Evolutionary conservation across 768 basidiomycete species (phyloP), one percentile per base, ranked within the genome.

Genomic region (Lactarius quietus): DNA sequence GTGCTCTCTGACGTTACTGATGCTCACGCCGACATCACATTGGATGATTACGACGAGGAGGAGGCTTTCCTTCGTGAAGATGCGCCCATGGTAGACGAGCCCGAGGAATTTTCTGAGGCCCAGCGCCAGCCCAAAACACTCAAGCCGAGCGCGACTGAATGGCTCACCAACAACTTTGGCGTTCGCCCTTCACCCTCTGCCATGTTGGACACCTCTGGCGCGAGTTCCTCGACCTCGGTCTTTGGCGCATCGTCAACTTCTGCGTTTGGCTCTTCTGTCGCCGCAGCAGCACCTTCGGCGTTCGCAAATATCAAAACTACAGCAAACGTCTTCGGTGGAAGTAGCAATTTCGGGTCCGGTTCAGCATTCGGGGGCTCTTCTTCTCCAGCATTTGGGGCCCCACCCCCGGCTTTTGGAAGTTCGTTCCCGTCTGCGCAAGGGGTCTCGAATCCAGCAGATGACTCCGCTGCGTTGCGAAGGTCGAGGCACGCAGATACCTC

Each of bases 291-390:
- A 5, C 60, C 70, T 14, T 63, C 65, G 3, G 80, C 70, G 12
- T 80, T 81, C 64, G 74, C 78, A 45, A 72, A 72, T 58, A 61
- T 80, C 8, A 69, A 72, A 14, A 69, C 77, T 1, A 67, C 70
- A 5, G 73, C 75, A 1, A 81, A 76, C 39, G 72, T 70, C 6
- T 81, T 80, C n/a, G n/a, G n/a, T n/a, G n/a, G n/a, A n/a, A n/a
- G n/a, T n/a, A n/a, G n/a, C n/a, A n/a, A n/a, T n/a, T n/a, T n/a
- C 41, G 41, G 74, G 55, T 59, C 61, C 15, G 39, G 62, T 39
- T 59, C 73, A 18, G 67, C 64, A 2, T 72, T 72, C 26, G 67
- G 69, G 6, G 59, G 55, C 6, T 55, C 69, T 38, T 58, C 69
- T 35, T 57, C 65, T 0, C 72, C 72, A 8, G 66, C 68, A 5